Evolutionary conservation across 176 grass and related monocot species (phyloP).

Genomic region (bread wheat (Triticum aestivum)): DNA sequence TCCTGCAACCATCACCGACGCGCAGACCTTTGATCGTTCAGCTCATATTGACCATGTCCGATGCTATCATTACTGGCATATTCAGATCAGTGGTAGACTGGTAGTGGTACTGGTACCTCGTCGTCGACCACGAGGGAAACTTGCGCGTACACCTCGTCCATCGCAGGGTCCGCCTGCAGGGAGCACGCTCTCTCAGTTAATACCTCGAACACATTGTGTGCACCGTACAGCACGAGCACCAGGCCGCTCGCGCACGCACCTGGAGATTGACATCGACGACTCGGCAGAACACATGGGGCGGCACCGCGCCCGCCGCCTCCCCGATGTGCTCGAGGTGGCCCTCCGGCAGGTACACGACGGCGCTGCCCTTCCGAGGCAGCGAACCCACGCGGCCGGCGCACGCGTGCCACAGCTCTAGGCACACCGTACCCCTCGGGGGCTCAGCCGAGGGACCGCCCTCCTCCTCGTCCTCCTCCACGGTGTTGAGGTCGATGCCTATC

Average conservation of each 20-base stretch:
- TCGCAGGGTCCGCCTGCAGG: slow-evolving; percentile 66
- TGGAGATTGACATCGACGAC: slow-evolving; percentile 81
- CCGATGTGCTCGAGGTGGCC: slow-evolving; percentile 62
- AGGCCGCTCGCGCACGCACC: slow-evolving; percentile 42
- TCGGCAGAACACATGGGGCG: slow-evolving; percentile 77
- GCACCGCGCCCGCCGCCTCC: slow-evolving; percentile 7
- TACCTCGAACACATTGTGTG: slow-evolving; percentile 28
- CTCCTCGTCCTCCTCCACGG: slow-evolving; percentile 70
- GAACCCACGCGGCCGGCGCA: slow-evolving; percentile 66
- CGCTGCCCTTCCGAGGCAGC: slow-evolving; percentile 52
- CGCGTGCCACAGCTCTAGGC: slow-evolving; percentile 84
- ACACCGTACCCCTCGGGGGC: slow-evolving; percentile 29
- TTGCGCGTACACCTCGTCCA: slow-evolving; percentile 91
- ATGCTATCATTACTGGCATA: slow-evolving; percentile 13
- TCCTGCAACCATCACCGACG: slow-evolving; percentile 24
- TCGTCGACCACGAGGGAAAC: no score
- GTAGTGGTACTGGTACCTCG: slow-evolving; percentile 38
- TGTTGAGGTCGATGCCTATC: slow-evolving; percentile 79
- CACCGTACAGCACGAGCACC: neutral
- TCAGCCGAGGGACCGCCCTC: neutral
- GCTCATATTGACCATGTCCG: neutral
- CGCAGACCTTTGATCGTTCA: neutral
- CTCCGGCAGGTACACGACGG: slow-evolving; percentile 81
- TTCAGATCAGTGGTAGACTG: neutral
- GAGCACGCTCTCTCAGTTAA: neutral